Base-by-base conservation (phyloP, 768 basidiomycete genomes). In the Phlebiopsis flavidoalba region DNA sequence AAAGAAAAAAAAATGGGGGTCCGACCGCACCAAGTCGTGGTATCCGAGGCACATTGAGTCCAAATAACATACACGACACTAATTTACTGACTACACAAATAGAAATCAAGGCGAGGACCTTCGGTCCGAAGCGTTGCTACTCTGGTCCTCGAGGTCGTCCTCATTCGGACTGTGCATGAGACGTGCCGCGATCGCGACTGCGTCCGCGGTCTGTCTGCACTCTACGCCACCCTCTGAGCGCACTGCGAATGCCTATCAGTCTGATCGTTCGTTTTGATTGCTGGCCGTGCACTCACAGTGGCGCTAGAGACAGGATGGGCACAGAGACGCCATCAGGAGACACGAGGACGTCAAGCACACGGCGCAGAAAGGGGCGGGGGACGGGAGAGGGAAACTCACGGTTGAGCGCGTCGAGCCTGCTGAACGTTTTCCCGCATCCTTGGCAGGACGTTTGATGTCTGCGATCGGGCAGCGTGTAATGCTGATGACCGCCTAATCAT, bases 341-440 rank as follows among this genome's bases (percentile, higher is more conserved):
- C 49, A 47, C 37, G 31, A 46, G 26, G 53, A 48, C 52, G 60
- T 67, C 60, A 67, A 65, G n/a, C n/a, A n/a, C 50, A 58, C 60
- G 54, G 65, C 64, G 56, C 66, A 67, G 67, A 70, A 55, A 58
- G 70, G n/a, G 63, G 70, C 64, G 63, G 70, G 63, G 69, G 67
- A 45, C 59, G 66, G 49, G 57, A 50, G 31, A 35, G 55, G 59
- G 57, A 43, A 22, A 67, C 92, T 17, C 76, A 77, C 95, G 93
- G 76, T 95, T 96, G 63, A 98, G 80, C 19, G 95, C 95, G 78
- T 98, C 95, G 71, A 95, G 76, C 60, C 95, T 80, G 70, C 94
- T 95, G 74, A 98, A 98, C 11, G 93, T 89, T 80, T 96, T 95
- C 70, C 92, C 88, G 75, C 95, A 98, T 2, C 93, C 93, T 64